phyloP scores from a whole-genome alignment of 2,329 filamentous ascomycete genomes.

The Fusarium scirpi region DNA sequence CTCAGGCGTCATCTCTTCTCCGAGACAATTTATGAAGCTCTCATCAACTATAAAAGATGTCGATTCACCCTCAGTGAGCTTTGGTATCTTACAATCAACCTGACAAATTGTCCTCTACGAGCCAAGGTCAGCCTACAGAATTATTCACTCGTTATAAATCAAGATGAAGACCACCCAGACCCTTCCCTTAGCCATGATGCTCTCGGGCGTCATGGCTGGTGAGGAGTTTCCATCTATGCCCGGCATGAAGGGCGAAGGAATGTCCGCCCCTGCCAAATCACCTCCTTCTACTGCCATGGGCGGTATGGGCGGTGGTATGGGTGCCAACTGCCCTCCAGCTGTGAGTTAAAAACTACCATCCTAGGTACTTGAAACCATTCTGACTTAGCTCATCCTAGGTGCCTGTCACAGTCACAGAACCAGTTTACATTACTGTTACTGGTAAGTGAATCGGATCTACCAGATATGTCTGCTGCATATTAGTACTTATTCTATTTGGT shows the following conservation, averaged over 20 bases:
- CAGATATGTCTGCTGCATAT: background rate
- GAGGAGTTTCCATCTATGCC: background rate
- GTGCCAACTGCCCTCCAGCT: conserved; percentile 57
- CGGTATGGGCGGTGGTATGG: conserved; percentile 35
- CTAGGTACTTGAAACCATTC: no score
- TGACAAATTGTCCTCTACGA: background rate
- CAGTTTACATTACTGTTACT: conserved; percentile 59
- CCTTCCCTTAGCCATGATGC: conserved; percentile 15
- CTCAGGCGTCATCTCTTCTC: background rate
- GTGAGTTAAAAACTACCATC: conserved; percentile 46
- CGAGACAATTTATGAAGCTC: background rate
- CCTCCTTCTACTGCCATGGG: conserved; percentile 53
- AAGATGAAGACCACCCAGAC: conserved; percentile 18
- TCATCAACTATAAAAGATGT: background rate
- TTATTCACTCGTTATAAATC: background rate
- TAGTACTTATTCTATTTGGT: background rate
- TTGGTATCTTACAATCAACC: background rate
- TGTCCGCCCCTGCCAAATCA: conserved; percentile 37
- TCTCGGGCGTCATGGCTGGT: conserved; percentile 11
- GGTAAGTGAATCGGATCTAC: conserved; percentile 49
- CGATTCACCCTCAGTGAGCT: background rate
- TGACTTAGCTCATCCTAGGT: conserved; percentile 29
- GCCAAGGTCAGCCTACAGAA: background rate
- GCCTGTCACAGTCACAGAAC: conserved; percentile 54
- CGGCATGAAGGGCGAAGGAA: background rate